Percentiles rank a stretch among this genome's conserved stretches.
These are phyloP conservation scores for Suillus brevipes DNA, from an alignment of 768 basidiomycete species.

Conservation along the genomic window DNA sequence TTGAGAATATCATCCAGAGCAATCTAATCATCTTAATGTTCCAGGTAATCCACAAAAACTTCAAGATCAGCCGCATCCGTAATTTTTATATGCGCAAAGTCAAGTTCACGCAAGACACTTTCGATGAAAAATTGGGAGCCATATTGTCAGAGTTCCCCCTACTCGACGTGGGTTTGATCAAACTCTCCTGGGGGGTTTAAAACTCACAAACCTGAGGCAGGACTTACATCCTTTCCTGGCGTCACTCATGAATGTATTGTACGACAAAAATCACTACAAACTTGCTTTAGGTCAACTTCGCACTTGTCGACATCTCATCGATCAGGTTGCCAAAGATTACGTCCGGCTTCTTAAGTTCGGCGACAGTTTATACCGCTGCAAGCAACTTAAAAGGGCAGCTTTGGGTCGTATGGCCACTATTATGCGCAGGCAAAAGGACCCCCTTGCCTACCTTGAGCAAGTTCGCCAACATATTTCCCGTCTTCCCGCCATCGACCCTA, in stretches of 20 bases:
- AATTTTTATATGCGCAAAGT: conserved; percentile 99
- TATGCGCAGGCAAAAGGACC: conserved; percentile 98
- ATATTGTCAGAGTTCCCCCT: conserved; percentile 97
- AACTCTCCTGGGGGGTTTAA: conserved; percentile 4
- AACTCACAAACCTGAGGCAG: conserved; percentile 29
- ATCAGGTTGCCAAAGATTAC: conserved; percentile 97
- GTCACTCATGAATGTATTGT: conserved; percentile 95
- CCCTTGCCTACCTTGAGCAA: conserved; percentile 97
- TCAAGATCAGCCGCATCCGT: conserved; percentile 98
- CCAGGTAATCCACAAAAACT: conserved; percentile 98
- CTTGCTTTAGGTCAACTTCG: conserved; percentile 96
- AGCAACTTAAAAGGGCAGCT: conserved; percentile 96
- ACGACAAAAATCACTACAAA: conserved; percentile 99
- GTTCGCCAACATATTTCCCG: conserved; percentile 99
- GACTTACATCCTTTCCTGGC: conserved; percentile 97
- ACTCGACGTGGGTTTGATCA: conserved; percentile 73
- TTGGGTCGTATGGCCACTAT: conserved; percentile 99
- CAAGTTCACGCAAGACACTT: conserved; percentile 96
- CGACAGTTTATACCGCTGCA: conserved; percentile 96
- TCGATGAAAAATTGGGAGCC: conserved; percentile 91
- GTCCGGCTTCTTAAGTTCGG: conserved; percentile 96
- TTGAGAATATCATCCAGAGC: not conserved
- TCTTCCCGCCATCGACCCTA: conserved; percentile 97
- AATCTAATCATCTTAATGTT: conserved; percentile 3
- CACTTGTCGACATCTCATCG: conserved; percentile 93